Percentiles rank a stretch among this genome's conserved stretches.
phyloP scores from a whole-genome alignment of 768 basidiomycete genomes.

The Leucosporidium scottii region DNA sequence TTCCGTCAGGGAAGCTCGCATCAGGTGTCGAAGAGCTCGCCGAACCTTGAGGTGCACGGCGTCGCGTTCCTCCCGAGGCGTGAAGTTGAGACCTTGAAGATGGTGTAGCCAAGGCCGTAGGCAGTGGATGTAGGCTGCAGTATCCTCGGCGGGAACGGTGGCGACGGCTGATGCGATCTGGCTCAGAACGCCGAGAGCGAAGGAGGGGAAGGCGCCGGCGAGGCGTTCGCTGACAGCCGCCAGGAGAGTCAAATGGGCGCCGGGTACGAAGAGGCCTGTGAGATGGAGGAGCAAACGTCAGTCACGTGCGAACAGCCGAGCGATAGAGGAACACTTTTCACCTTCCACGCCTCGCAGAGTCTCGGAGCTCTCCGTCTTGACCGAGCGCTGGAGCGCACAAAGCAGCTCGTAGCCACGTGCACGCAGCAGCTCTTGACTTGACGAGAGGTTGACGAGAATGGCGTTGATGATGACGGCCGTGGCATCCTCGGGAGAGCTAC shows the following conservation, averaged over 20 bases:
- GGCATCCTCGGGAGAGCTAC: conserved; percentile 69
- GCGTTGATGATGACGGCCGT: conserved; percentile 76
- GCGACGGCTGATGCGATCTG: conserved; percentile 58
- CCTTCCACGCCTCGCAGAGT: conserved; percentile 4
- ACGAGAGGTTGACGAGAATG: conserved; percentile 69
- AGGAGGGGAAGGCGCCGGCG: conserved; percentile 44
- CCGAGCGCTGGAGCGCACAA: conserved; percentile 64
- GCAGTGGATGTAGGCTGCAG: conserved; percentile 69
- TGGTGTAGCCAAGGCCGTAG: conserved; percentile 86
- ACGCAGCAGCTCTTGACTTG: conserved; percentile 68
- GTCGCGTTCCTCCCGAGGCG: conserved; percentile 61
- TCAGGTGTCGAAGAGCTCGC: conserved; percentile 70
- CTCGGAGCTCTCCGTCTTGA: conserved; percentile 49
- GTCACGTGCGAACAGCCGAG: neutral
- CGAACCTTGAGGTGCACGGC: conserved; percentile 66
- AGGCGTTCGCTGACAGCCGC: conserved; percentile 62
- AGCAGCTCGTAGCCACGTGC: conserved; percentile 72
- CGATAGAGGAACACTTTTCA: neutral
- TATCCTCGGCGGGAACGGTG: conserved; percentile 49
- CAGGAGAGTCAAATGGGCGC: conserved; percentile 58
- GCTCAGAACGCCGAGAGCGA: conserved; percentile 31
- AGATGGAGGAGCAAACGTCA: neutral
- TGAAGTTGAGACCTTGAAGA: conserved; percentile 61
- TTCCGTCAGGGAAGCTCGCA: conserved; percentile 65
- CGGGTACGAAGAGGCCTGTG: conserved; percentile 63